These are phyloP conservation scores for Raphanus sativus DNA, from an alignment of 345 rosid genomes.

Conservation along the genomic window DNA sequence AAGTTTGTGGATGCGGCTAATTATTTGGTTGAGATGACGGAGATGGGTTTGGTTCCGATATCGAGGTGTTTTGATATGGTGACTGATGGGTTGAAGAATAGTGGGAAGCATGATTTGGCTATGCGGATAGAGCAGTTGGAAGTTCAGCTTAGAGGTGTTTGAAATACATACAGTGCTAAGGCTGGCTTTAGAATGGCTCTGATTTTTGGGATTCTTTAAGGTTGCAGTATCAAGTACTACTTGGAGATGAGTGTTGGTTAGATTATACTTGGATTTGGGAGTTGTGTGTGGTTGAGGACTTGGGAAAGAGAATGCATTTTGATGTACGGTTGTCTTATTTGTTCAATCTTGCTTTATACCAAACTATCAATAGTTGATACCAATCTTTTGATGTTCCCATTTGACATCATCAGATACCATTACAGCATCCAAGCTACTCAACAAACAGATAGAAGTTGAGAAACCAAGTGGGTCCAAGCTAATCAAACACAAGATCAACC, in stretches of 20 bases:
- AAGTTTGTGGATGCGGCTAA: constrained; percentile 76
- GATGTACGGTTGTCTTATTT: neutral
- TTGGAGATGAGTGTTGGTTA: neutral
- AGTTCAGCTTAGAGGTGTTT: constrained; percentile 57
- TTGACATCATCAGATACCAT: neutral
- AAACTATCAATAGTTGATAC: too few relatives aligned
- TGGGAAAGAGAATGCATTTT: too few relatives aligned
- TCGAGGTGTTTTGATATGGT: constrained; percentile 91
- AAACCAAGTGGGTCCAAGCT: neutral
- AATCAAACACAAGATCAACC: neutral
- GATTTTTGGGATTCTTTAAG: neutral
- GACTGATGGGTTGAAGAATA: constrained; percentile 79
- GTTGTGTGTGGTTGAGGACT: too few relatives aligned
- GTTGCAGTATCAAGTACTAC: neutral
- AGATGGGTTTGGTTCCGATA: constrained; percentile 76
- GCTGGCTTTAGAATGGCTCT: neutral
- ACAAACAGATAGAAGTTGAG: neutral
- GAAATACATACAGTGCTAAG: constrained; percentile 12
- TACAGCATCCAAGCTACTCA: neutral
- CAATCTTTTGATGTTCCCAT: neutral
- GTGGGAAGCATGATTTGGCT: constrained; percentile 88
- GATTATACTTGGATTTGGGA: neutral
- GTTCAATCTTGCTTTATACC: neutral
- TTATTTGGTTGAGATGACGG: constrained; percentile 88
- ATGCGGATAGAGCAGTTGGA: constrained; percentile 73